Percentiles rank a stretch among this genome's conserved stretches.
Evolutionary conservation across 352 stramenopile species (phyloP).

Genomic region (Phytophthora sansomeana): DNA sequence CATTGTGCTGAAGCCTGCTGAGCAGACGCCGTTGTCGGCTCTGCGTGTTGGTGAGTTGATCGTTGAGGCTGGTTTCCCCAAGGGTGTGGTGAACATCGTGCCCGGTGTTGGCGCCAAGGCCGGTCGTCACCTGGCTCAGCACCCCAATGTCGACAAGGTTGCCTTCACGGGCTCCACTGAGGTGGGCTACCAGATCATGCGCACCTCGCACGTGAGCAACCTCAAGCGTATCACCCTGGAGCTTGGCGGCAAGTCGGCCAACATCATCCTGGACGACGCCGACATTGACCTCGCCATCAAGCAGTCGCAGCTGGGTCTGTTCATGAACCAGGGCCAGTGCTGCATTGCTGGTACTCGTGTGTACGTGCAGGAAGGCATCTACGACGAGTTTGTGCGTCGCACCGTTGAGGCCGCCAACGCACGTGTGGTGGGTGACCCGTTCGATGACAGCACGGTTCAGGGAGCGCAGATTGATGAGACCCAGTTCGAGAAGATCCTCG

Average conservation of each 20-base stretch:
- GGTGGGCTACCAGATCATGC: slow-evolving; percentile 71
- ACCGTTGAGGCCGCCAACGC: slow-evolving; percentile 56
- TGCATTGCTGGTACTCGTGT: slow-evolving; percentile 82
- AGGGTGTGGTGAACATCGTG: slow-evolving; percentile 88
- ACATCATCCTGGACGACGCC: slow-evolving; percentile 72
- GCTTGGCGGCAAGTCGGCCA: slow-evolving; percentile 77
- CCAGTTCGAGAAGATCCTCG: slow-evolving; percentile 86
- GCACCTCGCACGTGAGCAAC: slow-evolving; percentile 58
- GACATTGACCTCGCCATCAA: slow-evolving; percentile 68
- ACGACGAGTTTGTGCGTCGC: slow-evolving; percentile 83
- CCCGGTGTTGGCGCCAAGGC: slow-evolving; percentile 52
- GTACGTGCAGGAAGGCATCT: slow-evolving; percentile 88
- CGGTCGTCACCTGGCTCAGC: slow-evolving; percentile 45
- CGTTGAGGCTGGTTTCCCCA: slow-evolving; percentile 74
- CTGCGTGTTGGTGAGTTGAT: slow-evolving; percentile 89
- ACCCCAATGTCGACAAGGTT: slow-evolving; percentile 81
- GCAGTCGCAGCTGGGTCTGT: slow-evolving; percentile 66
- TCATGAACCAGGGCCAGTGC: slow-evolving; percentile 87
- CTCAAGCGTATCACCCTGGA: slow-evolving; percentile 81
- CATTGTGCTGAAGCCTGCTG: slow-evolving; percentile 94
- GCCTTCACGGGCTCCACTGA: slow-evolving; percentile 75
- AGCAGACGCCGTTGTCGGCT: slow-evolving; percentile 93
- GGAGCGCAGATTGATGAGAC: slow-evolving; percentile 65
- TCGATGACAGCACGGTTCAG: slow-evolving; percentile 44
- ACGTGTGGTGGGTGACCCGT: slow-evolving; percentile 62